phyloP scores from a whole-genome alignment of 257 asterid genomes.

The Buddleja alternifolia region DNA sequence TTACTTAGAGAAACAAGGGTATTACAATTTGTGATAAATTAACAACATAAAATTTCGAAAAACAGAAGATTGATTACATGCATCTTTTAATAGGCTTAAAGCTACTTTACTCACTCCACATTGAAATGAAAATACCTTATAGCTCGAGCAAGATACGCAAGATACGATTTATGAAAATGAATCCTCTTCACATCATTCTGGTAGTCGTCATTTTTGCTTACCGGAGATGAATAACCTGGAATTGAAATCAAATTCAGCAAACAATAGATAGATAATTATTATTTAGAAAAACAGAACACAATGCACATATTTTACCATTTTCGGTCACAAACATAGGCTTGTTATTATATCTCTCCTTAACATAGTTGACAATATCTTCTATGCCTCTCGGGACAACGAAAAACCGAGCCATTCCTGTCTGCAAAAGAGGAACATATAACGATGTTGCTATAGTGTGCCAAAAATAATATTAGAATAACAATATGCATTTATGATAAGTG shows the following conservation, averaged over 20 bases:
- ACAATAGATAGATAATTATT: background rate
- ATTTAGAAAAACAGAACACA: background rate
- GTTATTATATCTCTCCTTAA: conserved; percentile 63
- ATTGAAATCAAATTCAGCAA: conserved; percentile 11
- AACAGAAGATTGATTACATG: background rate
- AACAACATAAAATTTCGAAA: background rate
- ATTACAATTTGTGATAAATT: background rate
- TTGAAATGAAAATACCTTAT: conserved; percentile 52
- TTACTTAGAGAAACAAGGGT: no score
- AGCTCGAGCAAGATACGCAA: conserved; percentile 62
- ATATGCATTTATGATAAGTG: background rate
- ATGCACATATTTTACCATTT: conserved; percentile 52
- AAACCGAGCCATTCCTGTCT: conserved; percentile 57
- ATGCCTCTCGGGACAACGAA: conserved; percentile 72
- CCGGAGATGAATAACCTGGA: conserved; percentile 69
- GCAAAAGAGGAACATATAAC: conserved; percentile 12
- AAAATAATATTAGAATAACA: background rate
- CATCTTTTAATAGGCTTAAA: background rate
- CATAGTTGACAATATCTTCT: conserved; percentile 54
- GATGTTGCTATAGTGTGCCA: background rate
- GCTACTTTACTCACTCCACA: background rate
- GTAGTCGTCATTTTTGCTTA: conserved; percentile 28
- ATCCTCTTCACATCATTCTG: conserved; percentile 54
- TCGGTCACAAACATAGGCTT: conserved; percentile 73
- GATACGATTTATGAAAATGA: conserved; percentile 55